phyloP scores from a whole-genome alignment of 768 basidiomycete species.

The Fomitopsis serialis region DNA sequence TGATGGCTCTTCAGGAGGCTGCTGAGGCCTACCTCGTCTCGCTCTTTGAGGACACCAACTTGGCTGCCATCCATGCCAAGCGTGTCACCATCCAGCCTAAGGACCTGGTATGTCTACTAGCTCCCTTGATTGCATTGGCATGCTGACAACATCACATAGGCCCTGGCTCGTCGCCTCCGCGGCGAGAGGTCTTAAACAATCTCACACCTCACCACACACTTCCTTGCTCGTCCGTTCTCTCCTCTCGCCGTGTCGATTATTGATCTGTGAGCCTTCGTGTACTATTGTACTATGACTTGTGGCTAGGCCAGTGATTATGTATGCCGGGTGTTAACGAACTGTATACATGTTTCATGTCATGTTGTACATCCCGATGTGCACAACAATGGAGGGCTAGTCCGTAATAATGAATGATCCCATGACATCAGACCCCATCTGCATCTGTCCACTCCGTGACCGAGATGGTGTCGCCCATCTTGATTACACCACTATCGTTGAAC shows the following conservation, averaged over 20 bases:
- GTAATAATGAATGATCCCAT: too few relatives aligned
- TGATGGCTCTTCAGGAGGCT: slow-evolving; percentile 85
- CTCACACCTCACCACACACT: background rate
- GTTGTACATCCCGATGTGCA: too few relatives aligned
- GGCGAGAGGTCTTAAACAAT: slow-evolving; percentile 66
- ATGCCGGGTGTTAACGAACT: background rate
- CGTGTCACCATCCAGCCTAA: slow-evolving; percentile 84
- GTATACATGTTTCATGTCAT: too few relatives aligned
- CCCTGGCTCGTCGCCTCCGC: slow-evolving; percentile 71
- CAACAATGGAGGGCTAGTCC: too few relatives aligned
- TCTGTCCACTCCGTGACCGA: slow-evolving; percentile 20
- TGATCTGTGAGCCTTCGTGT: background rate
- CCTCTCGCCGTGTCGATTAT: background rate
- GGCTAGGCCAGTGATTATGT: background rate
- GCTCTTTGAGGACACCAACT: slow-evolving; percentile 76
- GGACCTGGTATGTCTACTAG: slow-evolving; percentile 52
- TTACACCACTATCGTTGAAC: slow-evolving; percentile 41
- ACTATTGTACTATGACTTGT: background rate
- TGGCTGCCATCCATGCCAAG: slow-evolving; percentile 85
- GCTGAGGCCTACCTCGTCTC: slow-evolving; percentile 80
- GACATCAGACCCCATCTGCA: slow-evolving; percentile 10
- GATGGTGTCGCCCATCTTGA: slow-evolving; percentile 60
- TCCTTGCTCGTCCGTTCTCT: background rate
- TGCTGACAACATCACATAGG: slow-evolving; percentile 19
- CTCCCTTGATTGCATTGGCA: background rate